A percentile compares a stretch with the other conserved stretches of the same genome.
These are phyloP conservation scores for Closterium sp. DNA, from an alignment of 139 green algal genomes.

Conservation along the genomic window DNA sequence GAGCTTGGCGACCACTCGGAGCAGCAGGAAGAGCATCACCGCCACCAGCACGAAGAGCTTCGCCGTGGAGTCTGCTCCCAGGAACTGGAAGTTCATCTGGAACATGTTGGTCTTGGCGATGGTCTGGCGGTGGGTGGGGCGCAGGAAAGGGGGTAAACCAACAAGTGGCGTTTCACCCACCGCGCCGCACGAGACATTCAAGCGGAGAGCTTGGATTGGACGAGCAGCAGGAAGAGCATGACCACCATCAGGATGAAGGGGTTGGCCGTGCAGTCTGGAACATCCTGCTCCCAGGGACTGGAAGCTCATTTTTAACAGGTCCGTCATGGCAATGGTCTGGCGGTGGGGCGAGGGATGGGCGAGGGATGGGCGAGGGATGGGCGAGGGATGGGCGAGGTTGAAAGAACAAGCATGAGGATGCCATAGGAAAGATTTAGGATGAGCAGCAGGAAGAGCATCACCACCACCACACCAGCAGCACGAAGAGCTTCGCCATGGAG, in stretches of 20 bases:
- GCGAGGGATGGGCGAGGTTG: not conserved
- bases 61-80: constrained; percentile 7
- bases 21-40: constrained; percentile 4
- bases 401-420: not conserved
- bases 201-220: too few species aligned
- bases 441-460: not conserved
- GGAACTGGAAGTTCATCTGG: constrained; percentile 22
- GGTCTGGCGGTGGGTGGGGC: not conserved
- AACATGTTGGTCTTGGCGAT: constrained; percentile 37
- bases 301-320: constrained; percentile 36
- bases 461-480: constrained; percentile 18
- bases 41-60: constrained; percentile 28
- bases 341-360: not conserved
- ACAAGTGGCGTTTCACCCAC: too few species aligned
- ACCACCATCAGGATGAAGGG: constrained; percentile 10
- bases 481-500: constrained; percentile 13
- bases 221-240: not conserved
- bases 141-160: too few species aligned
- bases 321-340: constrained; percentile 25
- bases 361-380: not conserved
- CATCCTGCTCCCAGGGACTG: constrained; percentile 7
- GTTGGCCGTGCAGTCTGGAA: constrained; percentile 17
- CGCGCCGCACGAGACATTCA: too few species aligned
- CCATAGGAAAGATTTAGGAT: not conserved
- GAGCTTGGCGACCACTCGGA: not conserved